Evolutionary conservation across 2,329 filamentous ascomycete genomes (phyloP), one percentile per base, ranked within the genome.

Genomic region (Purpureocillium takamizusanense): DNA sequence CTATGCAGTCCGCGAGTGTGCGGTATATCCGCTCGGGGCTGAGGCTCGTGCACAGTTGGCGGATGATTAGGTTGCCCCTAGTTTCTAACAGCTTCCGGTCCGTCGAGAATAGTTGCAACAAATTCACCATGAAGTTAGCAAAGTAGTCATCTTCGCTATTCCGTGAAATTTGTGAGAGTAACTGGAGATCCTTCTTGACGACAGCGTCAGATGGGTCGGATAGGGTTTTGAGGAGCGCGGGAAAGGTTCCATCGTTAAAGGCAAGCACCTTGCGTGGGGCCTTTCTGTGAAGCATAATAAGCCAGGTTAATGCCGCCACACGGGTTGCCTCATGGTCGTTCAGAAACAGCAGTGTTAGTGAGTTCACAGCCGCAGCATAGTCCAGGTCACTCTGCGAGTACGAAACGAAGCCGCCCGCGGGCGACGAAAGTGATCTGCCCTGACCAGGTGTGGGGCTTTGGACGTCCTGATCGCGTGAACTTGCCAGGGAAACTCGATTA

Each of bases 111-210:
- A 98, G 74, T 56, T 95, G 92, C 32, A 98, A 68, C 9, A 98
- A 69, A 55, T 94, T 94, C 43, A 95, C 84, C 92, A 98, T 98
- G 59, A 98, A 98, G 17, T 90, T 94, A 2, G 86, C 83, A 56
- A 98, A 98, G 61, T 97, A 97, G 47, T 89, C 87, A 54, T 98
- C 92, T 52, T 97, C 92, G 55, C 88, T 97, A 51, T 95, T 94
- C 47, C 84, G 81, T 3, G 90, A 97, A 39, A 98, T 97, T 50
- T 98, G 92, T 1, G 90, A 97, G 3, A 98, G 72, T 13, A 98
- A 71, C 46, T 97, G 86, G 23, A 98, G 65, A 57, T 98, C 92
- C 51, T 92, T 86, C 4, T 87, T 97, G 2, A 98, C 94, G 7
- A 98, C 92, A 14, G 88, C 86, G 57, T 98, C 92, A 7, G 90